Evolutionary conservation across 768 basidiomycete species (phyloP), one percentile per base, ranked within the genome.

Genomic region (Kwoniella dendrophila): DNA sequence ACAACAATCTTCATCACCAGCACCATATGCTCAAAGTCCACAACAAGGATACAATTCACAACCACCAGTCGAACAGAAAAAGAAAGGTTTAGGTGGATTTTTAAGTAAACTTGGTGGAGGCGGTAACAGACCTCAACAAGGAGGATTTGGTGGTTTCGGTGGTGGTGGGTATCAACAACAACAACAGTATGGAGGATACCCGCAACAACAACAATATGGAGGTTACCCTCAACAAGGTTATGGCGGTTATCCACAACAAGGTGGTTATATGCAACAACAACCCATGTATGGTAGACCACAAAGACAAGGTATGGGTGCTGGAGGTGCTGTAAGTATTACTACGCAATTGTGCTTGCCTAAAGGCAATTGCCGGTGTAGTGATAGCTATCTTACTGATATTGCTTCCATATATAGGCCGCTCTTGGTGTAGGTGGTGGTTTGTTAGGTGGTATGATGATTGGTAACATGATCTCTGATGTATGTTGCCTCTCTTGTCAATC

Each of bases 371-470:
- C n/a, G n/a, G n/a, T n/a, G n/a, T n/a, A n/a, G n/a, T n/a, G 14
- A 16, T 32, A 8, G 5, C 26, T 14, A 45, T 24, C 32, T 20
- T 8, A 16, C 27, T 36, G 53, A 36, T 38, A 8, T 24, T 40
- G 59, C 33, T 6, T 8, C 43, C 33, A 5, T 1, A 14, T 27
- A 14, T 29, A 70, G 68, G 66, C 70, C 27, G 70, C 69, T 16
- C 53, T 75, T 1, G 74, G 74, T 59, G 18, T 71, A 5, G 74
- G 74, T 45, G 74, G 71, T 59, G 74, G 74, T 68, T 38, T 67
- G 33, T 51, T 71, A 43, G 69, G 74, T 36, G 74, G 74, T 41
- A 71, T 76, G 72, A 62, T 76, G 66, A 56, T 76, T 16, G 74
- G 68, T 11, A 63, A 73, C 30, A 69, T 69, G 66, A 73, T 76